Evolutionary conservation across 2,329 filamentous ascomycete genomes (phyloP), one percentile per base, ranked within the genome.

Genomic region (Venturia carpophila): DNA sequence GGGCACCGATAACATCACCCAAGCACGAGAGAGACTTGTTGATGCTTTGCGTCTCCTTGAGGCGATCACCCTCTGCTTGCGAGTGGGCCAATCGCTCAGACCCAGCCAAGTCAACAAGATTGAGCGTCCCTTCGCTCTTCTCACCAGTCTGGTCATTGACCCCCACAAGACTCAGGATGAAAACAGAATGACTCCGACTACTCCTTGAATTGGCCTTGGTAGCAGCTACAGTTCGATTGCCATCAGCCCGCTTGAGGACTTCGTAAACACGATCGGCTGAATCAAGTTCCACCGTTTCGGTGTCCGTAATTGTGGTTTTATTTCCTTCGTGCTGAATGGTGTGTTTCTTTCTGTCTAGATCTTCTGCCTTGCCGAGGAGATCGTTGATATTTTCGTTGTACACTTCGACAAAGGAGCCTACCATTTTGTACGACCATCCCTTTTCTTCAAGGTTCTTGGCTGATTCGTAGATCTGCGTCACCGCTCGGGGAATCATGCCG

Each of bases 341-440:
- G 71, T 93, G 88, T 77, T 91, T 96, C 77, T 89, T 91, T 77
- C 88, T 91, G 68, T 87, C 85, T 62, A 91, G 82, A 24, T 87
- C 83, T 64, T 88, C 87, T 0, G 88, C 84, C 64, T 83, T 84
- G 15, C 87, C 87, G 3, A 99, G 83, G 17, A 99, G 78, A 74
- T 99, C 94, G 73, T 97, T 92, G 68, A 99, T 83, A 67, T 95
- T 94, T 74, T 99, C 94, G 68, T 99, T 97, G 83, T 99, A 99
- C 6, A 99, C 94, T 73, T 99, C 94, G 17, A 97, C 87, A 72
- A 99, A 99, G 65, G 88, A 92, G 7, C 94, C 94, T 73, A 96
- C 90, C 86, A 99, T 96, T 0, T 83, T 89, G 76, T 99, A 99
- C 49, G 83, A 84, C 94, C 94, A 99, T 30, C 92, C 94, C 74